Percentiles rank a stretch among this genome's conserved stretches.
Evolutionary conservation across 345 rosid genomes (phyloP).

Genomic region (Salix purpurea): DNA sequence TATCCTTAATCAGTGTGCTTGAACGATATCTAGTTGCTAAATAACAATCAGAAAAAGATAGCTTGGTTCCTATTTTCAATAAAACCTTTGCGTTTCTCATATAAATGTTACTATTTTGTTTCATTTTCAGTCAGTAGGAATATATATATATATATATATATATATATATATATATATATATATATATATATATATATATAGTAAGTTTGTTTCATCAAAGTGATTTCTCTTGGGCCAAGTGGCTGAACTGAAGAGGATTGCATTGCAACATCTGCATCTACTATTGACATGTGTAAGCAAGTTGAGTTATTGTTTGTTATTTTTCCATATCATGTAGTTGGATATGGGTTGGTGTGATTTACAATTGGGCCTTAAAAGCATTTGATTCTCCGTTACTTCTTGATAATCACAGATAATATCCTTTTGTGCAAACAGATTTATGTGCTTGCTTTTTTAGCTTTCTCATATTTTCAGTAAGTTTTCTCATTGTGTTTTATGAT

Average conservation of each 20-base stretch:
- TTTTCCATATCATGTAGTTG: neutral
- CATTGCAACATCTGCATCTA: neutral
- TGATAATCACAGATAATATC: neutral
- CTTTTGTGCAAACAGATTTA: neutral
- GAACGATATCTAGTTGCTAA: neutral
- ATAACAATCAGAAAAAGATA: no score
- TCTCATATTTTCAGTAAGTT: neutral
- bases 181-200: no score
- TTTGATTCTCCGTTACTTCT: neutral
- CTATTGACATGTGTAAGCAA: neutral
- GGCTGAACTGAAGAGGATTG: neutral
- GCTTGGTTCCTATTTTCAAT: neutral
- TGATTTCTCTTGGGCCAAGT: neutral
- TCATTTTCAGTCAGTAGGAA: no score
- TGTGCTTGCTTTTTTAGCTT: neutral
- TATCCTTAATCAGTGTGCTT: neutral
- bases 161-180: no score
- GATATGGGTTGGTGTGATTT: neutral
- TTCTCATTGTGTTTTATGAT: no score
- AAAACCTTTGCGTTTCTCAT: no score
- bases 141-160: no score
- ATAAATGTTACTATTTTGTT: no score
- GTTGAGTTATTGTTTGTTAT: neutral
- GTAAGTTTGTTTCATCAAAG: neutral
- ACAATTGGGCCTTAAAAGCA: neutral